These are phyloP conservation scores for Penicillium diatomitis DNA, from an alignment of 495 filamentous ascomycete genomes.

Conservation along the genomic window DNA sequence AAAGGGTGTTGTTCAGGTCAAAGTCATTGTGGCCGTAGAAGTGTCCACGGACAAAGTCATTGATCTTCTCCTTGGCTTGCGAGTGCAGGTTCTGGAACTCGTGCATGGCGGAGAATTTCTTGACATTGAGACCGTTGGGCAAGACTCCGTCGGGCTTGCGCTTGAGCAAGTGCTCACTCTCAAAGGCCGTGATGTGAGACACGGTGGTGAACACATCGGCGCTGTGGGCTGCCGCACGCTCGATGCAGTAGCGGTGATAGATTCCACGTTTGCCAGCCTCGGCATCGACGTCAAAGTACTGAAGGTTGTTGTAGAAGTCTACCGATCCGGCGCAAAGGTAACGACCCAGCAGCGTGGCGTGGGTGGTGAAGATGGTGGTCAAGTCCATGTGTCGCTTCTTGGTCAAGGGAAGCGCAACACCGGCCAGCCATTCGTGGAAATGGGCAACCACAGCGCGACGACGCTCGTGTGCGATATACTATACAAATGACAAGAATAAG, in stretches of 20 bases:
- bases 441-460: constrained; percentile 87
- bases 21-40: constrained; percentile 99
- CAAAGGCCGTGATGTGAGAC: constrained; percentile 96
- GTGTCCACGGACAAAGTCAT: constrained; percentile 95
- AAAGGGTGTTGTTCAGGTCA: constrained; percentile 92
- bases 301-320: constrained; percentile 98
- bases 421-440: constrained; percentile 98
- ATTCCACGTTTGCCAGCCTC: constrained; percentile 97
- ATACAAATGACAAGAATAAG: not conserved
- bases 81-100: constrained; percentile 99
- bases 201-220: constrained; percentile 98
- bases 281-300: constrained; percentile 91
- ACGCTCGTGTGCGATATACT: constrained; percentile 92
- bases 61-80: constrained; percentile 92
- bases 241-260: constrained; percentile 97
- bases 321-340: constrained; percentile 97
- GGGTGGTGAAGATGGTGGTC: constrained; percentile 97
- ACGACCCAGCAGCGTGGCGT: constrained; percentile 86
- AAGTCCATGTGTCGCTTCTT: constrained; percentile 92
- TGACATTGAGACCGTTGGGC: constrained; percentile 95
- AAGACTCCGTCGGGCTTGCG: constrained; percentile 94
- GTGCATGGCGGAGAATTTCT: constrained; percentile 97
- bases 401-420: constrained; percentile 86
- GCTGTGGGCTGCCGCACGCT: constrained; percentile 82
- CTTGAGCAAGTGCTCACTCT: constrained; percentile 95